Evolutionary conservation across 1,139 yeast species (phyloP).

Genomic region (Suhomyces guaymorum): DNA sequence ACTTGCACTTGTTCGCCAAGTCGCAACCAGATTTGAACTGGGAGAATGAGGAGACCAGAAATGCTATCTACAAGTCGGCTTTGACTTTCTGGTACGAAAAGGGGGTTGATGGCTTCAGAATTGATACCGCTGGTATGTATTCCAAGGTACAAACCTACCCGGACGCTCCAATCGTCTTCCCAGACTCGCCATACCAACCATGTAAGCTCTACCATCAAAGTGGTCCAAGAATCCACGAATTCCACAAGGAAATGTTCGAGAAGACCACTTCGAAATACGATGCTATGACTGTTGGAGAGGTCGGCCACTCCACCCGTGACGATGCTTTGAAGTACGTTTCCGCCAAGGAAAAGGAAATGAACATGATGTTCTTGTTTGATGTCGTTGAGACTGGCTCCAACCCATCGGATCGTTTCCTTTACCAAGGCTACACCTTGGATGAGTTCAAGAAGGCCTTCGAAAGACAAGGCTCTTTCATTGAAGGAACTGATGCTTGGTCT

Average conservation of each 20-base stretch:
- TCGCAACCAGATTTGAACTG: slow-evolving; percentile 30
- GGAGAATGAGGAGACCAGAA: slow-evolving; percentile 26
- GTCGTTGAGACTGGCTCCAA: slow-evolving; percentile 22
- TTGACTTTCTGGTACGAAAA: slow-evolving; percentile 26
- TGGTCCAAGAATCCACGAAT: slow-evolving; percentile 28
- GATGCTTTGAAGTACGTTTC: slow-evolving; percentile 25
- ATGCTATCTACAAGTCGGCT: slow-evolving; percentile 25
- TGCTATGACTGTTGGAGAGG: slow-evolving; percentile 28
- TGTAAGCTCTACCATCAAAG: slow-evolving; percentile 19
- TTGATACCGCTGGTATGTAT: slow-evolving; percentile 27
- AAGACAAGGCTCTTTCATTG: slow-evolving; percentile 19
- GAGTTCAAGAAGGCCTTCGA: slow-evolving; percentile 23
- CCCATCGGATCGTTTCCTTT: slow-evolving; percentile 20
- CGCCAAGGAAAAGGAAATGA: slow-evolving; percentile 27
- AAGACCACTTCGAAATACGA: slow-evolving; percentile 24
- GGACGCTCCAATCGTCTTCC: slow-evolving; percentile 26
- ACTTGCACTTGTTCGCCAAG: slow-evolving; percentile 25
- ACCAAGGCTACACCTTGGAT: slow-evolving; percentile 18
- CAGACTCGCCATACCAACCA: slow-evolving; percentile 22
- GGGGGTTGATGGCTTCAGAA: slow-evolving; percentile 28
- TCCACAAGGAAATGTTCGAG: slow-evolving; percentile 25
- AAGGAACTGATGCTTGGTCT: slow-evolving; percentile 28
- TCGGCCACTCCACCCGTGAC: slow-evolving; percentile 24
- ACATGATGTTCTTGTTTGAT: slow-evolving; percentile 28
- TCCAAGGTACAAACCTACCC: slow-evolving; percentile 24